Base-by-base conservation (phyloP, 768 basidiomycete genomes). In the Amanita subjunquillea region DNA sequence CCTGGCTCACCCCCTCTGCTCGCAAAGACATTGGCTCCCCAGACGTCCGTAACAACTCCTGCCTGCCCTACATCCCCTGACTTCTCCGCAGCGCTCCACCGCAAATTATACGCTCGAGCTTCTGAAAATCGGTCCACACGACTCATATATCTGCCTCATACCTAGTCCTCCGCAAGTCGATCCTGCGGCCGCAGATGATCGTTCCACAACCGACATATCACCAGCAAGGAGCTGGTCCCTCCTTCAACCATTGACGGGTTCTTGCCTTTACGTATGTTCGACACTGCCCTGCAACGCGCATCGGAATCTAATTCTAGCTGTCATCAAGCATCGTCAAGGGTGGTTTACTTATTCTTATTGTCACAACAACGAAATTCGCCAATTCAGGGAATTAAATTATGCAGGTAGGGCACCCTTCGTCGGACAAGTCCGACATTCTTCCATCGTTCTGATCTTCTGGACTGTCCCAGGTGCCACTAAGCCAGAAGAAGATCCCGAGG, bases 341-440 rank as follows among this genome's bases (percentile, higher is more conserved):
- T 96, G 93, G 93, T 98, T 97, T 73, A 98, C 93, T 36, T 98
- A 98, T 70, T 85, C 91, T 46, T 96, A 89, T 67, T 92, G 95
- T 72, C 93, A 99, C 71, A 89, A 93, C 67, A 78, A 82, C 48
- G 85, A 96, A 69, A 91, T 98, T 56, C 85, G 94, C 54, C 96
- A 99, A 69, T 99, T 98, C 75, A 87, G 87, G 68, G 92, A 93
- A 66, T 72, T 87, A 54, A 63, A 72, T 58, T 82, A 80, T 63
- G 66, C 78, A 53, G 51, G 51, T 53, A 44, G 12, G 43, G 0
- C 3, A 3, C 29, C 30, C 22, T 36, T 22, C 32, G 10, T 41
- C 46, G 17, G 39, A 39, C 46, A 37, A 34, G 32, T 46, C 39
- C 50, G 46, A 47, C 13, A 32, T 37, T 34, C 46, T 29, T 45